Evolutionary conservation across 2,329 filamentous ascomycete species (phyloP).

Genomic region (Cladosporium sp.): DNA sequence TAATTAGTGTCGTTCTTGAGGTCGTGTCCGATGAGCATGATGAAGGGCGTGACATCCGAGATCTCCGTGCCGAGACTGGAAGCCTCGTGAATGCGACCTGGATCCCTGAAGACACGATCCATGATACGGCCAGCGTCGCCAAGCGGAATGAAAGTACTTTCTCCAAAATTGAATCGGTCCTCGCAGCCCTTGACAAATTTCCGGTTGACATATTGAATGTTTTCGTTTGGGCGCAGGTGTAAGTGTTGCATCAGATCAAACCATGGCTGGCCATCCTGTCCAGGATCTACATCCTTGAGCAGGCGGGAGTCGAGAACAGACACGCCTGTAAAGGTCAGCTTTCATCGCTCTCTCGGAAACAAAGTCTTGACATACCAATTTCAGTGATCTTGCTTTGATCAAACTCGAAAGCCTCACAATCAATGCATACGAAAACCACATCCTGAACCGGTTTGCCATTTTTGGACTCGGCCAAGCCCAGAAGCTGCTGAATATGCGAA

Average conservation of each 20-base stretch:
- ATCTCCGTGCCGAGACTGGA: not conserved
- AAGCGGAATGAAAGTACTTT: conserved; percentile 56
- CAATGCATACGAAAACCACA: conserved; percentile 73
- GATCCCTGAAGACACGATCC: conserved; percentile 56
- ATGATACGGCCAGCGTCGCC: conserved; percentile 49
- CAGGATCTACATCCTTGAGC: conserved; percentile 58
- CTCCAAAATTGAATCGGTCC: conserved; percentile 71
- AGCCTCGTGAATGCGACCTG: conserved; percentile 46
- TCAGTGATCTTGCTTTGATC: conserved; percentile 72
- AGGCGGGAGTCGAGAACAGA: conserved; percentile 65
- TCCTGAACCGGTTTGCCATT: conserved; percentile 28
- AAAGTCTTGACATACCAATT: conserved; percentile 67
- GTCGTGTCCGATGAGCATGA: conserved; percentile 81
- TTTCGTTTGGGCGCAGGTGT: conserved; percentile 76
- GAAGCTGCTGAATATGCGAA: not conserved
- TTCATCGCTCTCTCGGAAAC: not conserved
- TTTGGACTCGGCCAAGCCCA: conserved; percentile 4
- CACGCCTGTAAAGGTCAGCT: not conserved
- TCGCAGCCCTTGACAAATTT: conserved; percentile 72
- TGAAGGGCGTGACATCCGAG: conserved; percentile 40
- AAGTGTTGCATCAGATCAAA: conserved; percentile 62
- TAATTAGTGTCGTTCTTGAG: conserved; percentile 66
- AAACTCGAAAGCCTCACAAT: conserved; percentile 78
- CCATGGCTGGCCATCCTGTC: conserved; percentile 66
- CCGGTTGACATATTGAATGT: conserved; percentile 64